phyloP scores from a whole-genome alignment of 2,329 filamentous ascomycete genomes.

The Metarhizium humberi region DNA sequence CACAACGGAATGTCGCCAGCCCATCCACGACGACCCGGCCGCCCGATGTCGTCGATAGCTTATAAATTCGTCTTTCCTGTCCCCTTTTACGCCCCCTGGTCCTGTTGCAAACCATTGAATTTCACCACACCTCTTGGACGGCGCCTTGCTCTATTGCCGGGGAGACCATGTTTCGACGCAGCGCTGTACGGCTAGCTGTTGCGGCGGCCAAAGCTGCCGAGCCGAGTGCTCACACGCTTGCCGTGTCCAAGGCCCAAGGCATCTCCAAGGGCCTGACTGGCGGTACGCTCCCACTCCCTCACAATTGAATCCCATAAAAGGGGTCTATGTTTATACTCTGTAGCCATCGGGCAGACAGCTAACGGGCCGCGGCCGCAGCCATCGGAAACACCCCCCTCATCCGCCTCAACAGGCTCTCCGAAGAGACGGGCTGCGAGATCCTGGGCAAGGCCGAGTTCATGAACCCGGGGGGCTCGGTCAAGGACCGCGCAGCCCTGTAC shows the following conservation, averaged over 20 bases:
- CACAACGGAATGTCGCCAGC: not conserved
- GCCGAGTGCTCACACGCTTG: slow-evolving; percentile 53
- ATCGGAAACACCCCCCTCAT: slow-evolving; percentile 98
- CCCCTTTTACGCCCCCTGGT: not conserved
- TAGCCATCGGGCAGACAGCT: not conserved
- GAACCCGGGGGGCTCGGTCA: slow-evolving; percentile 93
- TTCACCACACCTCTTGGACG: not conserved
- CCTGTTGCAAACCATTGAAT: not conserved
- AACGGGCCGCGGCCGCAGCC: slow-evolving; percentile 46
- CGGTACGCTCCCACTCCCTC: slow-evolving; percentile 43
- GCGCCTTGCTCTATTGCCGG: not conserved
- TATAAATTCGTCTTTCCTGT: not conserved
- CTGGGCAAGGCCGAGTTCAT: slow-evolving; percentile 98
- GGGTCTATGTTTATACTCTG: no score
- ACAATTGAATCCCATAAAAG: not conserved
- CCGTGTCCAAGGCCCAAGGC: slow-evolving; percentile 72
- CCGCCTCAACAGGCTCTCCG: slow-evolving; percentile 76
- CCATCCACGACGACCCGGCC: not conserved
- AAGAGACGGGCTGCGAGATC: slow-evolving; percentile 85
- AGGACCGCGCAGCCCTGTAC: slow-evolving; percentile 91
- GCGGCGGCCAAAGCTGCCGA: slow-evolving; percentile 37
- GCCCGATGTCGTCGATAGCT: not conserved
- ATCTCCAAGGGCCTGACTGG: slow-evolving; percentile 70
- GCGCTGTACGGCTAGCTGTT: slow-evolving; percentile 56
- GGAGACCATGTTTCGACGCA: slow-evolving; percentile 56